Conservation (phyloP, 2,329 filamentous ascomycete species). For the Emydomyces testavorans region DNA sequence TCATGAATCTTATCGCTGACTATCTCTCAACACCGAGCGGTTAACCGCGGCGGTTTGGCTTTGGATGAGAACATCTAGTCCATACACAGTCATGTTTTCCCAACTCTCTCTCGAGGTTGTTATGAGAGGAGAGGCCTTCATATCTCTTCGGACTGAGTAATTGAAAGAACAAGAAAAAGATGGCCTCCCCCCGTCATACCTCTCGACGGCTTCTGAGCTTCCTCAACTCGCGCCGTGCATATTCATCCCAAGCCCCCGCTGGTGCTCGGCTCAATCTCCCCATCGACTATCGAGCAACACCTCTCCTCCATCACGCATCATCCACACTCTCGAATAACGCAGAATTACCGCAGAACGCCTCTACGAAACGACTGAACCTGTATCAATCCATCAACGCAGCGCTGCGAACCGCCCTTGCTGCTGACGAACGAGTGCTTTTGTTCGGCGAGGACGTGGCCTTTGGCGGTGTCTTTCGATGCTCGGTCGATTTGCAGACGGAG, state of each 20-base stretch:
- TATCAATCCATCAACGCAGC: constrained; percentile 92
- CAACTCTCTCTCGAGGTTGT: not conserved
- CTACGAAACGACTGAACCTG: constrained; percentile 78
- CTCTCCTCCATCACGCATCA: constrained; percentile 69
- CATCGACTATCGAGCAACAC: constrained; percentile 72
- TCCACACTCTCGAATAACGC: constrained; percentile 57
- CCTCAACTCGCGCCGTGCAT: constrained; percentile 23
- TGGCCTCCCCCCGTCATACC: constrained; percentile 6
- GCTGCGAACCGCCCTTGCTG: constrained; percentile 65
- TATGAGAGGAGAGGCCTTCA: not conserved
- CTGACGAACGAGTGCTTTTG: constrained; percentile 74
- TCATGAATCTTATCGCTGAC: constrained; percentile 10
- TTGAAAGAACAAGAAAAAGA: not conserved
- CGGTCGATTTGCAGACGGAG: constrained; percentile 76
- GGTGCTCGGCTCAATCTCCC: constrained; percentile 64
- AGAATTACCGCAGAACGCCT: constrained; percentile 60
- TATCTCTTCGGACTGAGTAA: not conserved
- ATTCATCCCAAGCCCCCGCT: constrained; percentile 39
- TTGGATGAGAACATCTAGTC: not conserved
- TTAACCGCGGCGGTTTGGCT: constrained; percentile 7
- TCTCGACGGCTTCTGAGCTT: constrained; percentile 10
- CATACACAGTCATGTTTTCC: not conserved
- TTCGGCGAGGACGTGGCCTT: constrained; percentile 98
- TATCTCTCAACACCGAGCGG: constrained; percentile 4
- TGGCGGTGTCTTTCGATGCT: constrained; percentile 90